phyloP scores from a whole-genome alignment of 176 grass and related monocot genomes.

The Rhynchospora breviuscula region DNA sequence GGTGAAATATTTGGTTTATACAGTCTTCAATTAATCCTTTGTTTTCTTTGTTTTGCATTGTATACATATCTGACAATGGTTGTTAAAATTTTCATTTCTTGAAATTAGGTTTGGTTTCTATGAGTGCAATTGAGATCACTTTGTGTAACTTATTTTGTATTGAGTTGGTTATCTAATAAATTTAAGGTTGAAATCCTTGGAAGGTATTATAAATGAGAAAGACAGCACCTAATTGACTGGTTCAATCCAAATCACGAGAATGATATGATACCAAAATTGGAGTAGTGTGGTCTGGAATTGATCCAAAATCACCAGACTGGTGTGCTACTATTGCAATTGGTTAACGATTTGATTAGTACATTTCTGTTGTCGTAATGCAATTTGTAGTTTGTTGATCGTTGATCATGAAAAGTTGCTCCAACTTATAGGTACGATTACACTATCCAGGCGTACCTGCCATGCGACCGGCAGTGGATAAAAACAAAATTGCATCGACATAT shows the following conservation, averaged over 20 bases:
- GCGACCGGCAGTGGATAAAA: slow-evolving; percentile 82
- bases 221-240: not conserved
- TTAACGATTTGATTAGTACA: not conserved
- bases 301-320: not conserved
- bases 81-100: not conserved
- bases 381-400: not conserved
- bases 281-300: not conserved
- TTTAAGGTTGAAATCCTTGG: not conserved
- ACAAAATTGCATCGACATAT: slow-evolving; percentile 67
- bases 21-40: not conserved
- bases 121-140: not conserved
- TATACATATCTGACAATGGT: not conserved
- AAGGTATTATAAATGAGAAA: not conserved
- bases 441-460: slow-evolving; percentile 65
- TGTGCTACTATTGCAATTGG: not conserved
- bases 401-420: not conserved
- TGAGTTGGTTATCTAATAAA: not conserved
- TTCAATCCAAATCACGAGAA: not conserved
- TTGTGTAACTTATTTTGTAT: not conserved
- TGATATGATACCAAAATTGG: not conserved
- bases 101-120: not conserved
- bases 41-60: not conserved
- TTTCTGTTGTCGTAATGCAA: not conserved
- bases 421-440: slow-evolving; percentile 56
- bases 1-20: not conserved